Base-by-base conservation (phyloP, 345 rosid species). In the Heritiera littoralis region DNA sequence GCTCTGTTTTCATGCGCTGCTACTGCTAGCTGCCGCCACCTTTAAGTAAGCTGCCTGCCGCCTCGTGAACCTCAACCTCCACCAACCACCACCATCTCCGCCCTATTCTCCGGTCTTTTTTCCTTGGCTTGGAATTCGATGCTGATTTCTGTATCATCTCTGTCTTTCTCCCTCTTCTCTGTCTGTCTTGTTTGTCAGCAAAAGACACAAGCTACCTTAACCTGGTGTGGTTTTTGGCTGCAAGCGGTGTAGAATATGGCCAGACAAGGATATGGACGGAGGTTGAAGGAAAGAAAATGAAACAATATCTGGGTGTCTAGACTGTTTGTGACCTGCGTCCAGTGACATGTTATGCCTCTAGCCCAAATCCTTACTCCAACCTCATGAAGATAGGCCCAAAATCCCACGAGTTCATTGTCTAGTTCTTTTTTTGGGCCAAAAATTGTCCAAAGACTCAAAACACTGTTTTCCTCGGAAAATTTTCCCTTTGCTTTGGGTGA, bases 51-150 rank as follows among this genome's bases (percentile, higher is more conserved):
- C 64, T 59, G 30, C 49, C 28, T 41, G 30, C 49, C 52, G 30
- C 52, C 72, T 43, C 72, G 72, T n/a, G 72, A 18, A 41, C 43
- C 52, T 43, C 30, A 67, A 45, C 51, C 70, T 41, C 71, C 70
- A 66, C 13, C 52, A 48, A 48, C 6, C 58, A 15, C 72, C n/a
- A 13, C 40, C 14, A 1, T 51, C 30, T 43, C 32, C 72, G 52
- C 32, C 52, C 32, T 67, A n/a, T 67, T 43, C 52, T 43, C 72
- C n/a, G 35, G 35, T 30, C 49, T 43, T 9, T 43, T 43, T 66
- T 43, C n/a, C 2, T 1, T 38, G 32, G 13, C 51, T 66, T 9
- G 51, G 30, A 66, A 18, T 40, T 66, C 71, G 32, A 66, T 66
- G 45, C 51, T 41, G 14, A 66, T 67, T 43, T 1, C 46, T 9